These are phyloP conservation scores for Apiotrichum siamense DNA, from an alignment of 1,284 basidiomycete species.

Conservation along the genomic window DNA sequence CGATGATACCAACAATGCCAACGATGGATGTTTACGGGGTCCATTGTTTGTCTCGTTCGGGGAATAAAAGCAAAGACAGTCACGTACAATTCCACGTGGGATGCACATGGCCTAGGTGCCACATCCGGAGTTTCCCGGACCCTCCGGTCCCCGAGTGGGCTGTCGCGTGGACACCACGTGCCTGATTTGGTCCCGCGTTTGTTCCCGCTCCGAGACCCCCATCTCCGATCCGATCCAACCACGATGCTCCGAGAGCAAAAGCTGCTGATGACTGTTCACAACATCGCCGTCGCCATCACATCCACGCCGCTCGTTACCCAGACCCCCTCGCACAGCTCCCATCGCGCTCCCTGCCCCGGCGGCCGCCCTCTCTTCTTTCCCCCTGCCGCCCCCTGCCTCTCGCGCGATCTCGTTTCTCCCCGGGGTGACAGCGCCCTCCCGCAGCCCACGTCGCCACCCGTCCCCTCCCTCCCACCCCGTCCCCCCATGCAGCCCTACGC, in stretches of 20 bases:
- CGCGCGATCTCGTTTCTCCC: not conserved
- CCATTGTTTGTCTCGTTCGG: no score
- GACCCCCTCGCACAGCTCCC: not conserved
- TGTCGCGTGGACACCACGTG: no score
- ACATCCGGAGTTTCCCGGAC: not conserved
- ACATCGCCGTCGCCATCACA: not conserved
- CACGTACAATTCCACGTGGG: not conserved
- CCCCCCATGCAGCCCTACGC: slow-evolving; percentile 38
- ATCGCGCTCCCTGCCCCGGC: not conserved
- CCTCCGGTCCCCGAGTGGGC: no score
- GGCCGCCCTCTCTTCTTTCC: not conserved
- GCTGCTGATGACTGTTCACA: no score
- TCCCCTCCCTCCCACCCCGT: not conserved
- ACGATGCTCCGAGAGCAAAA: no score
- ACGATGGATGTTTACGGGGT: not conserved
- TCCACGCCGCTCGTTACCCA: not conserved
- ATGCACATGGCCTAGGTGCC: not conserved
- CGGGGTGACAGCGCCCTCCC: no score
- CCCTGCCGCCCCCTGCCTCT: not conserved
- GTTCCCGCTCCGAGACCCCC: no score
- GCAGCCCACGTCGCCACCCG: no score
- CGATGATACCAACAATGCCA: no score
- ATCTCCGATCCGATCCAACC: no score
- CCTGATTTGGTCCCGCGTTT: no score
- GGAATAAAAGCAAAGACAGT: no score